A percentile compares a stretch with the other conserved stretches of the same genome.
These are phyloP conservation scores for Begonia masoniana DNA, from an alignment of 306 rosid genomes.

Conservation along the genomic window DNA sequence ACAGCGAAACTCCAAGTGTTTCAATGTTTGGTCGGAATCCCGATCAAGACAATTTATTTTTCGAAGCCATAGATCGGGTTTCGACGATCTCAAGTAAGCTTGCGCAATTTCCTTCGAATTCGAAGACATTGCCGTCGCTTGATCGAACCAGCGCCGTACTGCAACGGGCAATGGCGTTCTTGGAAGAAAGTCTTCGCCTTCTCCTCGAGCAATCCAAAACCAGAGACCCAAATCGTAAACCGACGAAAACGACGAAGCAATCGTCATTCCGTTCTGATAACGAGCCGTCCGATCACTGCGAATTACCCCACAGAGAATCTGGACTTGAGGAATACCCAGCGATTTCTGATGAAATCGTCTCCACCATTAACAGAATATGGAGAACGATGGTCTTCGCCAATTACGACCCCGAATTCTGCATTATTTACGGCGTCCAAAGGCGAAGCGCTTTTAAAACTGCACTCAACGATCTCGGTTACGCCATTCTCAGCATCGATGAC, in stretches of 20 bases:
- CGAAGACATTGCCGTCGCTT: conserved; percentile 1
- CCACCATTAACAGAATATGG: conserved; percentile 29
- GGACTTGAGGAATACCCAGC: conserved; percentile 14
- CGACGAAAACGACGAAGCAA: conserved; percentile 9
- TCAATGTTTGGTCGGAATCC: conserved; percentile 28
- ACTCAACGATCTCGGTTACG: conserved; percentile 27
- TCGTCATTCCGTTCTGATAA: conserved; percentile 19
- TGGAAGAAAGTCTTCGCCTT: conserved; percentile 37
- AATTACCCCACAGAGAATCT: conserved; percentile 1
- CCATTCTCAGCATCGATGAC: conserved; percentile 36
- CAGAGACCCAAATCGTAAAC: neutral
- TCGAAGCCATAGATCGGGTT: conserved; percentile 21
- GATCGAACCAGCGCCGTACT: conserved; percentile 24
- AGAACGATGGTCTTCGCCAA: conserved; percentile 42
- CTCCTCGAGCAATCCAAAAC: conserved; percentile 22
- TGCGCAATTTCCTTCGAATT: conserved; percentile 7
- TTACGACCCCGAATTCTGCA: conserved; percentile 47
- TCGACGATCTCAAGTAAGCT: conserved; percentile 17
- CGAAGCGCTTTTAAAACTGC: conserved; percentile 31
- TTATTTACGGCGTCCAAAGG: conserved; percentile 31
- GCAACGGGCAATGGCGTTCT: conserved; percentile 40
- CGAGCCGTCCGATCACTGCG: conserved; percentile 12
- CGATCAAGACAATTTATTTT: conserved; percentile 20
- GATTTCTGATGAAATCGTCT: conserved; percentile 23
- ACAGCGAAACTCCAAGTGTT: conserved; percentile 3